Conservation (phyloP, 148 eudicot genomes). For the Heliamphora exappendiculata region DNA sequence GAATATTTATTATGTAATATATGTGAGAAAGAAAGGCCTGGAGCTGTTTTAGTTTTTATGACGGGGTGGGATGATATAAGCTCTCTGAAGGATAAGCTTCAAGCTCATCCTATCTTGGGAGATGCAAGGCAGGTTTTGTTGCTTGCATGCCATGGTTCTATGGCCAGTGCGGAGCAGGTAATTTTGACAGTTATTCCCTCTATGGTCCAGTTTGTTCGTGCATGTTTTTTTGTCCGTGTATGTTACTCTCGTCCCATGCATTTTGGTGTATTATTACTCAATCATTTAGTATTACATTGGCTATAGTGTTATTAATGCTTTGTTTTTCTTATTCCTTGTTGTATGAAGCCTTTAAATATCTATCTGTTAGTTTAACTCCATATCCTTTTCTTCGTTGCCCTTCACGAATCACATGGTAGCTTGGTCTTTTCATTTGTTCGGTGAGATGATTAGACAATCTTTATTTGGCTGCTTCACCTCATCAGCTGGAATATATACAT, state of each 20-base stretch:
- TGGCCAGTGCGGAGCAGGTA: conserved; percentile 98
- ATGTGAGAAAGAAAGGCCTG: conserved; percentile 72
- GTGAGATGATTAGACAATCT: neutral
- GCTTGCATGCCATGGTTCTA: conserved; percentile 96
- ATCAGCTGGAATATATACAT: neutral
- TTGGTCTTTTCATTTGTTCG: neutral
- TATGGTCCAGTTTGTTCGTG: neutral
- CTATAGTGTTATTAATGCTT: neutral
- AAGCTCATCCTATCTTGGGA: conserved; percentile 61
- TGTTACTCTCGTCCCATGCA: neutral
- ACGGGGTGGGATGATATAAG: conserved; percentile 99
- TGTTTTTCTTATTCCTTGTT: neutral
- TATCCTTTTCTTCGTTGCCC: neutral
- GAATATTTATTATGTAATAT: conserved; percentile 70
- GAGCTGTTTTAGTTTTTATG: conserved; percentile 90
- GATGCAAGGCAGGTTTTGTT: conserved; percentile 67
- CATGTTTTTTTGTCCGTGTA: neutral
- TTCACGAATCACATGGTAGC: neutral
- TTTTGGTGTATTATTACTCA: neutral
- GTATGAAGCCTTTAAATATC: neutral
- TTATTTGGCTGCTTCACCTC: neutral
- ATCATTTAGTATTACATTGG: neutral
- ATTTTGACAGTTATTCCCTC: neutral
- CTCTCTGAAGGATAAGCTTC: conserved; percentile 86
- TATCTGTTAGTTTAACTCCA: neutral